Conservation (phyloP, 495 filamentous ascomycete species). For the Parachaetomium inaequale region DNA sequence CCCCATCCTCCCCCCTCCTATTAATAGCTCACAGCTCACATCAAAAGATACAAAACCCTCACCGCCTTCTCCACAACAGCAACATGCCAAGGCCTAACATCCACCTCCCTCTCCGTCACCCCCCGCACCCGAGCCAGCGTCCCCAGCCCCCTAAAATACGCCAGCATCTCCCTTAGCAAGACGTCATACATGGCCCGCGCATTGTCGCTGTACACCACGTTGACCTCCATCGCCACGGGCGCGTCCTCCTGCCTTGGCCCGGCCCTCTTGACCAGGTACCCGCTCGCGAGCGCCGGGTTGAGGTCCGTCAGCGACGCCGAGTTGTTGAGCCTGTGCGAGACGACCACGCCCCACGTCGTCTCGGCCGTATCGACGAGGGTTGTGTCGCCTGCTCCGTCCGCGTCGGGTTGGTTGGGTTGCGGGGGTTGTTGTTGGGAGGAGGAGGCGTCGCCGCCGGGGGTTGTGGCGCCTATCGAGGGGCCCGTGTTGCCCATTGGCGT, state of each 20-base stretch:
- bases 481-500: constrained; percentile 50
- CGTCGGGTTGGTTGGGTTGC: constrained; percentile 14
- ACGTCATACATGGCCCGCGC: constrained; percentile 52
- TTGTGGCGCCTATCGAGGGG: constrained; percentile 51
- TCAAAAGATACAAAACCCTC: constrained; percentile 53
- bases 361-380: constrained; percentile 74
- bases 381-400: constrained; percentile 68
- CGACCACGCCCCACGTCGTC: constrained; percentile 74
- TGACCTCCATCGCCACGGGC: constrained; percentile 61
- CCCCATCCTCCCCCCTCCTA: neutral
- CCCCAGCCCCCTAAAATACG: constrained; percentile 71
- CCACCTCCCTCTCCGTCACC: constrained; percentile 56
- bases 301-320: constrained; percentile 60
- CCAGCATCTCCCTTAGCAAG: constrained; percentile 66
- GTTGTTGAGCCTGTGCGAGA: constrained; percentile 68
- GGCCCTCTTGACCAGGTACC: constrained; percentile 73
- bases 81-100: constrained; percentile 81
- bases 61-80: constrained; percentile 69
- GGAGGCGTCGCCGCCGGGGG: constrained; percentile 48
- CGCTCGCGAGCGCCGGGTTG: constrained; percentile 62
- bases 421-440: constrained; percentile 14
- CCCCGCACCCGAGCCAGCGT: constrained; percentile 69
- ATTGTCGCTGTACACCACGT: constrained; percentile 57
- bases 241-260: constrained; percentile 59
- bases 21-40: constrained; percentile 40